A percentile compares a stretch with the other conserved stretches of the same genome.
phyloP scores from a whole-genome alignment of 352 stramenopile genomes.

The Phytophthora pisi region DNA sequence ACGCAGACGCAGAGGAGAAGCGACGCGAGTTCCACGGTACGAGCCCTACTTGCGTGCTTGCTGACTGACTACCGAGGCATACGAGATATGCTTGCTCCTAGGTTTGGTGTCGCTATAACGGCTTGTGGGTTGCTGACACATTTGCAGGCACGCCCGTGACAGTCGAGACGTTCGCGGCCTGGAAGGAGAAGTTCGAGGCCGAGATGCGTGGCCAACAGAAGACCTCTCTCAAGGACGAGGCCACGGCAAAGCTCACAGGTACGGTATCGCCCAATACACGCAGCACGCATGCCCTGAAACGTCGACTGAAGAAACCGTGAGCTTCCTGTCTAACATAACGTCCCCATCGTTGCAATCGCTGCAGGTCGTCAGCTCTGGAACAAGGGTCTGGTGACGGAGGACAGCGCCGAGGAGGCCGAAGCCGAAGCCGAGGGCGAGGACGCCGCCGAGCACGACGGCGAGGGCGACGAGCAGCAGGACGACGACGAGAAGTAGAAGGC shows the following conservation, averaged over 20 bases:
- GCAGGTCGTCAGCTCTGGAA: constrained; percentile 72
- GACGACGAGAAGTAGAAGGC: constrained; percentile 30
- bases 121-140: constrained; percentile 6
- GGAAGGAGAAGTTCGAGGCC: constrained; percentile 72
- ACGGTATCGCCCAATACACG: not conserved
- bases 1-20: constrained; percentile 32
- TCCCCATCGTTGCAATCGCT: constrained; percentile 10
- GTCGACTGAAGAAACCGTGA: not conserved
- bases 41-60: not conserved
- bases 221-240: constrained; percentile 65
- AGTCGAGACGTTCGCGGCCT: constrained; percentile 73
- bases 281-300: not conserved
- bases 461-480: constrained; percentile 33
- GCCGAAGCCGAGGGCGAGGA: constrained; percentile 54
- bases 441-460: constrained; percentile 41
- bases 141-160: constrained; percentile 76
- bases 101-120: not conserved
- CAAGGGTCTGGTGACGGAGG: constrained; percentile 76
- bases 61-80: not conserved
- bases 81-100: not conserved
- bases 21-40: constrained; percentile 42
- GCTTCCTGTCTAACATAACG: constrained; percentile 13
- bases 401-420: constrained; percentile 45
- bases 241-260: constrained; percentile 80
- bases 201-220: constrained; percentile 65